Percentiles rank a stretch among this genome's conserved stretches.
phyloP scores from a whole-genome alignment of 2,329 filamentous ascomycete genomes.

The Cordyceps sp. region DNA sequence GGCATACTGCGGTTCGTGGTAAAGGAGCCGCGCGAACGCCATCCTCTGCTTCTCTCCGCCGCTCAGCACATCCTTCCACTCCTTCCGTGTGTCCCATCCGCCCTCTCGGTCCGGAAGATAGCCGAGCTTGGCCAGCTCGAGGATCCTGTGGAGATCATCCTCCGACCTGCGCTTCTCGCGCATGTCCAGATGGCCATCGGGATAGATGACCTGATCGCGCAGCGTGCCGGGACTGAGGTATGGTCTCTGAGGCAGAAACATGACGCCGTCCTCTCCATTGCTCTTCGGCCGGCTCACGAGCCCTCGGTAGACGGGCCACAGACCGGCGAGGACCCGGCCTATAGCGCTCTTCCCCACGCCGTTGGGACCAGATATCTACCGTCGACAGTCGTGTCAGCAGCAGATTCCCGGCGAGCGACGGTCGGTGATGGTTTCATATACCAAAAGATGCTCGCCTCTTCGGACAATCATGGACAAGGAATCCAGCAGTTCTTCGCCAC shows the following conservation, averaged over 20 bases:
- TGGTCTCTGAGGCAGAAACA: conserved; percentile 91
- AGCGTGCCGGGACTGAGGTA: conserved; percentile 87
- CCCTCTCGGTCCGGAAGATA: conserved; percentile 87
- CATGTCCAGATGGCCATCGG: conserved; percentile 91
- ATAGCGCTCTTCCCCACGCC: conserved; percentile 89
- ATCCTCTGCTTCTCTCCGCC: conserved; percentile 96
- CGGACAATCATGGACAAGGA: conserved; percentile 79
- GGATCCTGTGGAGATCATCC: conserved; percentile 55
- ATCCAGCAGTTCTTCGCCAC: conserved; percentile 82
- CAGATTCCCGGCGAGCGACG: neutral
- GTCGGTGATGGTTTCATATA: conserved; percentile 13
- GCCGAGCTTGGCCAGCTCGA: conserved; percentile 72
- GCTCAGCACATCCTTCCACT: conserved; percentile 97
- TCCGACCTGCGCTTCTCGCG: conserved; percentile 63
- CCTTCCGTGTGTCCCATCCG: conserved; percentile 90
- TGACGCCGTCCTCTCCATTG: conserved; percentile 77
- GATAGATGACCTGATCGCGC: conserved; percentile 95
- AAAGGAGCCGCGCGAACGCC: conserved; percentile 75
- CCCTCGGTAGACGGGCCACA: conserved; percentile 94
- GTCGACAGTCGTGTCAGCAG: conserved; percentile 4
- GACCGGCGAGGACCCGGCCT: conserved; percentile 68
- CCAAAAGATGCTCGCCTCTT: conserved; percentile 75
- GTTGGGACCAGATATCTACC: conserved; percentile 74
- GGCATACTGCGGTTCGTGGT: conserved; percentile 88
- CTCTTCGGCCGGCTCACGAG: conserved; percentile 74